Evolutionary conservation across 164 flowering plant species (phyloP).

Genomic region (Cinnamomum chago): DNA sequence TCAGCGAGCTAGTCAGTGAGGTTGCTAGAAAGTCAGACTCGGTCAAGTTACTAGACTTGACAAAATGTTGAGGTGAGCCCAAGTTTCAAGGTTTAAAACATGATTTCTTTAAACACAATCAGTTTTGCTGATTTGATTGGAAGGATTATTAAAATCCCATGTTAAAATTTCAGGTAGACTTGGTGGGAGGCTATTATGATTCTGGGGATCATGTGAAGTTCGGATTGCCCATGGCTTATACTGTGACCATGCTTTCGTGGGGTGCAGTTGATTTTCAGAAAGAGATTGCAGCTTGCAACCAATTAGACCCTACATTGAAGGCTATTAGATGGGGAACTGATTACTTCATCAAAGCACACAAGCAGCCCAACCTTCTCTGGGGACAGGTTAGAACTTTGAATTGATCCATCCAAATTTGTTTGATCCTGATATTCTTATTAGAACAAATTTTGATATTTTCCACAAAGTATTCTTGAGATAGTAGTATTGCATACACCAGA

Average conservation of each 20-base stretch:
- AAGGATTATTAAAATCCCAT: background rate
- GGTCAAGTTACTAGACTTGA: too few relatives aligned
- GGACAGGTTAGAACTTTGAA: conserved; percentile 39
- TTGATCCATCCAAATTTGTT: too few relatives aligned
- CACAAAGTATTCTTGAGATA: too few relatives aligned
- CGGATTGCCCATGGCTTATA: conserved; percentile 81
- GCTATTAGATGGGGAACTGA: conserved; percentile 87
- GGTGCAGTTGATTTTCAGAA: conserved; percentile 51
- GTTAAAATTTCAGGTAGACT: conserved; percentile 47
- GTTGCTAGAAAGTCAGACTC: too few relatives aligned
- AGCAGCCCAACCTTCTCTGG: conserved; percentile 58
- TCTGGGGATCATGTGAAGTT: conserved; percentile 94
- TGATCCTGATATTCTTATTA: background rate
- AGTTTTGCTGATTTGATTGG: background rate
- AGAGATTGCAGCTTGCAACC: conserved; percentile 39
- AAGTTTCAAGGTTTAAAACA: too few relatives aligned
- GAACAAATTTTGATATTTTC: background rate
- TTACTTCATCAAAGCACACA: conserved; percentile 70
- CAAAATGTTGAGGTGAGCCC: too few relatives aligned
- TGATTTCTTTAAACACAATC: too few relatives aligned
- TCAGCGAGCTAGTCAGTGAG: too few relatives aligned
- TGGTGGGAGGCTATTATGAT: conserved; percentile 92
- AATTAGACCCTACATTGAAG: conserved; percentile 43
- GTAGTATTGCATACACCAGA: background rate
- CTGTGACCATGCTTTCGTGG: conserved; percentile 78